Base-by-base conservation (phyloP, 1,139 yeast genomes). In the Wickerhamomyces sp. region DNA sequence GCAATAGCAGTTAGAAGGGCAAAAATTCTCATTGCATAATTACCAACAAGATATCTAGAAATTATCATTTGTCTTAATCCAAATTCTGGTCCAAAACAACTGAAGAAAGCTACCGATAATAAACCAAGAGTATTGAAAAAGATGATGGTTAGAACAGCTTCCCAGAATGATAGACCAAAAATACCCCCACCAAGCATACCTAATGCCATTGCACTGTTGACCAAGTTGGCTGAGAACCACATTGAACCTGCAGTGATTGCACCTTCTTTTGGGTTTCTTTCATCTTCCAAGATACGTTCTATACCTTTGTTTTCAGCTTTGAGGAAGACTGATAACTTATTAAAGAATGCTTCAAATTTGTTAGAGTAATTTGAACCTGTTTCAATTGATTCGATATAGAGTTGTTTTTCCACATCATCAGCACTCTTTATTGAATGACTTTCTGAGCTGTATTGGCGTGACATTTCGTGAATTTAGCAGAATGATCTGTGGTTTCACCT, bases 191-290 rank as follows among this genome's bases (percentile, higher is more conserved):
- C 96, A 45, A 90, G 70, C 49, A 86, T 86, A 62, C 97, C 97
- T 43, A 89, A 71, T 3, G 95, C 73, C 59, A 78, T 84, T 26
- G 96, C 80, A 27, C 96, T 90, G 61, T 90, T 79, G 48, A 89
- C 96, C 76, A 88, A 72, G 67, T 90, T 90, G 33, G 95, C 96
- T 30, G 94, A 84, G 60, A 86, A 75, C 97, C 97, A 90, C 95
- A 90, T 87, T 45, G 91, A 75, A 37, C 90, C 90, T 27, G 94
- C 88, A 55, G 75, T 78, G 71, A 79, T 70, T 46, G 84, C 62
- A 33, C 88, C 79, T 42, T 67, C 70, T 47, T 83, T 89, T 39
- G 75, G 54, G 42, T 59, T 59, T 59, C 75, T 66, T 54, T 72
- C 68, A 31, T 67, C 69, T 42, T 73, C 78, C 0, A 69, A 62